Percentiles rank a stretch among this genome's conserved stretches.
Evolutionary conservation across 1,139 yeast genomes (phyloP).

Genomic region (Candida glucosophila): DNA sequence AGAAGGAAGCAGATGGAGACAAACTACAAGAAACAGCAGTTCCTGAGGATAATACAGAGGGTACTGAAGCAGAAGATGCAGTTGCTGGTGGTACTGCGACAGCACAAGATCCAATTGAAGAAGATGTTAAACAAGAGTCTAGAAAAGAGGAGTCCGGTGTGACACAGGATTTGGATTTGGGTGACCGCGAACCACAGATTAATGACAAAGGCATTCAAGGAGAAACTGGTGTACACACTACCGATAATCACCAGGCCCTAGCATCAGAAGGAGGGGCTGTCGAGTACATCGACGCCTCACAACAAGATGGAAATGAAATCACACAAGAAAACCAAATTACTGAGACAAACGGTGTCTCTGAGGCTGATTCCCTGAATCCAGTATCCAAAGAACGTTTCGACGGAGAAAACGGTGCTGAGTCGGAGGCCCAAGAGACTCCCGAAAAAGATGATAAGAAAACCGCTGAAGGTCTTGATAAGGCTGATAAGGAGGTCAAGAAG

Average conservation of each 20-base stretch:
- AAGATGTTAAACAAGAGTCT: slow-evolving; percentile 6
- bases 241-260: slow-evolving; percentile 2
- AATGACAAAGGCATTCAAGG: too few relatives aligned
- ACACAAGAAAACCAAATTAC: slow-evolving; percentile 5
- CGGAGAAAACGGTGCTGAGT: slow-evolving; percentile 4
- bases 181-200: too few relatives aligned
- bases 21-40: slow-evolving; percentile 6
- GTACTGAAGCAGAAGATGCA: slow-evolving; percentile 5
- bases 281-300: slow-evolving; percentile 3
- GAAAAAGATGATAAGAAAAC: too few relatives aligned
- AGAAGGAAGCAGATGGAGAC: slow-evolving; percentile 8
- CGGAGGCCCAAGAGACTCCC: slow-evolving; percentile 3
- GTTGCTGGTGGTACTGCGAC: slow-evolving; percentile 6
- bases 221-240: slow-evolving; percentile 8
- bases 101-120: slow-evolving; percentile 9
- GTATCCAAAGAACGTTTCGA: slow-evolving; percentile 5
- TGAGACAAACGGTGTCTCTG: slow-evolving; percentile 3
- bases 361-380: too few relatives aligned
- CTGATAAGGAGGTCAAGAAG: slow-evolving; percentile 35
- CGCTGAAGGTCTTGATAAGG: too few relatives aligned
- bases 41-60: slow-evolving; percentile 6
- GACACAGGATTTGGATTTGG: too few relatives aligned
- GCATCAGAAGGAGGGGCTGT: slow-evolving; percentile 7
- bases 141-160: too few relatives aligned
- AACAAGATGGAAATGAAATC: slow-evolving; percentile 6